Evolutionary conservation across 75 land plant species (phyloP).

Genomic region (Sequoiadendron giganteum): DNA sequence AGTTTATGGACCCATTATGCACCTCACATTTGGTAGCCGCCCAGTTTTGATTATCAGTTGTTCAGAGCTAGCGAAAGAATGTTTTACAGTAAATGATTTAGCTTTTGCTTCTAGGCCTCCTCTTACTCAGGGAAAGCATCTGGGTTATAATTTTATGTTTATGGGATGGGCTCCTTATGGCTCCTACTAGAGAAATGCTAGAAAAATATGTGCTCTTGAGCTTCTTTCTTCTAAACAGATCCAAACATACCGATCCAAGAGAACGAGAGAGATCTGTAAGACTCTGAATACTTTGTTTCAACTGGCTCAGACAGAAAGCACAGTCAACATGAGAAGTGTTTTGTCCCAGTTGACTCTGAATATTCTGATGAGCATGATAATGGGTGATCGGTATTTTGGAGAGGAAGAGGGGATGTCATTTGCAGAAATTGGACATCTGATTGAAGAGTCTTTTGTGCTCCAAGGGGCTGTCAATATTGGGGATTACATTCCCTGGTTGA

Average conservation of each 20-base stretch:
- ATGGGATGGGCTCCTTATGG: constrained; percentile 44
- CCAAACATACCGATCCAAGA: not conserved
- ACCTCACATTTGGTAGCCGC: not conserved
- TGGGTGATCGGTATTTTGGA: constrained; percentile 17
- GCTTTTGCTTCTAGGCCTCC: constrained; percentile 23
- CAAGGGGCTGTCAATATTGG: constrained; percentile 21
- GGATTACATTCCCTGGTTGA: constrained; percentile 40
- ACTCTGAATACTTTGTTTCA: not conserved
- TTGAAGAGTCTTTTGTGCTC: constrained; percentile 18
- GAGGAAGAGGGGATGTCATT: not conserved
- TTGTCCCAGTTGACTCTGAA: not conserved
- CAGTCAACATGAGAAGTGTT: not conserved
- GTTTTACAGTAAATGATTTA: constrained; percentile 22
- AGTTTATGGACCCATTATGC: not conserved
- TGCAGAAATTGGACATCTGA: constrained; percentile 12
- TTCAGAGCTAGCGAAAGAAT: not conserved
- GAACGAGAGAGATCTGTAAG: constrained; percentile 11
- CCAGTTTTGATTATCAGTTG: not conserved
- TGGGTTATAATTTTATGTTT: constrained; percentile 23
- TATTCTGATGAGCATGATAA: constrained; percentile 20
- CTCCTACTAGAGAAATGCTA: constrained; percentile 25
- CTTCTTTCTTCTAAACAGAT: constrained; percentile 23
- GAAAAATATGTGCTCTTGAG: constrained; percentile 30
- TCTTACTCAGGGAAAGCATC: constrained; percentile 15
- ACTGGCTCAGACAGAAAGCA: not conserved